A percentile compares a stretch with the other conserved stretches of the same genome.
Conservation (phyloP, 179 eudicot species). For the Beta macrorhiza region DNA sequence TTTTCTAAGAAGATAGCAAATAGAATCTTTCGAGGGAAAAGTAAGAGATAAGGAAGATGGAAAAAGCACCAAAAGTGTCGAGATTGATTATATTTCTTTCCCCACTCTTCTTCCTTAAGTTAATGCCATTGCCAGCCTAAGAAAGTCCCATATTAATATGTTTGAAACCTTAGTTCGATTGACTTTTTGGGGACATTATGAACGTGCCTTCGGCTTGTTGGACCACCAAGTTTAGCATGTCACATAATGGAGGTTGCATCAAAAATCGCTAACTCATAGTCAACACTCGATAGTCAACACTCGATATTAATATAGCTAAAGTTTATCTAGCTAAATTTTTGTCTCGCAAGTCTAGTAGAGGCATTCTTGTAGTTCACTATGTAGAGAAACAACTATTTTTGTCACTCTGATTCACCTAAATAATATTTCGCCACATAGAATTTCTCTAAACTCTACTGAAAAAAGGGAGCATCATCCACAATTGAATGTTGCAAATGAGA, state of each 20-base stretch:
- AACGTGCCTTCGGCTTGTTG: background rate
- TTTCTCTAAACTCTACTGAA: too few relatives aligned
- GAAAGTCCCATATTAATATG: background rate
- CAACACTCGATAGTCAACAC: background rate
- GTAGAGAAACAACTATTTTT: too few relatives aligned
- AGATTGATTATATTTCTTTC: background rate
- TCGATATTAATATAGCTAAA: too few relatives aligned
- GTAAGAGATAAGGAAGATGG: background rate
- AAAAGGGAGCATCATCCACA: too few relatives aligned
- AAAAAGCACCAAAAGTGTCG: background rate
- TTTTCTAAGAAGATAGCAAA: background rate
- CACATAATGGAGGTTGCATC: background rate
- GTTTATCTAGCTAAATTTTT: too few relatives aligned
- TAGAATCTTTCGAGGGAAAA: background rate
- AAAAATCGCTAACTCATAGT: background rate
- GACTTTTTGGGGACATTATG: background rate
- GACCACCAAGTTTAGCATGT: background rate
- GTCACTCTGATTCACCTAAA: too few relatives aligned
- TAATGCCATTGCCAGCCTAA: background rate
- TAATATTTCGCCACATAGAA: too few relatives aligned
- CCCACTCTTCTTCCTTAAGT: conserved; percentile 7
- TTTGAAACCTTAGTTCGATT: background rate
- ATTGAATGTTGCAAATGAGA: too few relatives aligned
- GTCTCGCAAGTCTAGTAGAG: too few relatives aligned
- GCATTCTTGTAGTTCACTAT: too few relatives aligned